Conservation (phyloP, 805 yeast genomes). For the baker's yeast (Saccharomyces cerevisiae) region DNA sequence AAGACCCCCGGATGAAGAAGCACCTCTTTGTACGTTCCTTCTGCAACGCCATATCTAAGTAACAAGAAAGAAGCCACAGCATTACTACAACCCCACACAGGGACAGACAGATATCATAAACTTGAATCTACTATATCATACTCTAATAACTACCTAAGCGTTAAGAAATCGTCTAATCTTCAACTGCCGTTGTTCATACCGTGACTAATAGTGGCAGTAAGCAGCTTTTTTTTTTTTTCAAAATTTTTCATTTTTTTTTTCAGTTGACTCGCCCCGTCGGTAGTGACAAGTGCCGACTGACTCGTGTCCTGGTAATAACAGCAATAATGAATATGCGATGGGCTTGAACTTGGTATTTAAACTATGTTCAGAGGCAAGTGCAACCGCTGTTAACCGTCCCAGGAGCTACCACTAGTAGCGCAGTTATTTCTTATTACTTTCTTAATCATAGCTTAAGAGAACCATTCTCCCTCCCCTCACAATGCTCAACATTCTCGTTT, state of each 20-base stretch:
- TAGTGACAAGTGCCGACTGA: neutral
- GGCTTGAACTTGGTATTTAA: neutral
- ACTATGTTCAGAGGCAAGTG: neutral
- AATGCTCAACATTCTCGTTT: conserved; percentile 58
- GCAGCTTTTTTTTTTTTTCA: neutral
- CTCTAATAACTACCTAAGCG: neutral
- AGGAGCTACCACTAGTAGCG: neutral
- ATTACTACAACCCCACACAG: neutral
- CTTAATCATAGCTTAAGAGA: neutral
- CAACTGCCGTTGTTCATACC: neutral
- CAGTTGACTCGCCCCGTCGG: neutral
- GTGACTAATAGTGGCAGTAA: neutral
- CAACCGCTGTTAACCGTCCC: neutral
- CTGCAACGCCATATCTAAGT: neutral
- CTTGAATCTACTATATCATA: too few relatives aligned
- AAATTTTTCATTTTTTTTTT: neutral
- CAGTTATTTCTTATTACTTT: neutral
- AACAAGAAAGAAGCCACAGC: neutral
- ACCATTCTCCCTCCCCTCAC: neutral
- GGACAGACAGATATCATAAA: neutral
- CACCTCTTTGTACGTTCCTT: neutral
- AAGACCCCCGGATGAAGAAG: neutral
- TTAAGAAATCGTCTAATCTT: neutral
- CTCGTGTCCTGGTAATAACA: neutral
- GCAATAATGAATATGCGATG: neutral